A percentile compares a stretch with the other conserved stretches of the same genome.
Evolutionary conservation across 345 rosid species (phyloP).

Genomic region (Excoecaria agallocha): DNA sequence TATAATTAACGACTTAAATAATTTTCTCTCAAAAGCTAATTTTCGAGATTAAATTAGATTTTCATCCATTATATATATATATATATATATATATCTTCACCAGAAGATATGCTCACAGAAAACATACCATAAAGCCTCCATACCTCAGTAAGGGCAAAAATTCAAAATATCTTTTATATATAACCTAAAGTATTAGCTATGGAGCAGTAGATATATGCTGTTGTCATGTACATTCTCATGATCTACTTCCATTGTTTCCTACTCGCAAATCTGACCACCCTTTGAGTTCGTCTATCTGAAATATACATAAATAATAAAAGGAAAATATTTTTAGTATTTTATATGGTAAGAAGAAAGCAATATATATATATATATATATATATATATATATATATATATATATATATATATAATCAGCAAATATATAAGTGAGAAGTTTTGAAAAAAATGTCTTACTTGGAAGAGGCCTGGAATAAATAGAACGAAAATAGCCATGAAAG

Average conservation of each 20-base stretch:
- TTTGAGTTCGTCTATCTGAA: conserved; percentile 36
- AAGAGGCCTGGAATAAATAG: conserved; percentile 36
- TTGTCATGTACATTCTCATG: neutral
- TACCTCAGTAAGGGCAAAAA: too few relatives aligned
- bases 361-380: neutral
- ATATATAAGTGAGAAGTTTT: neutral
- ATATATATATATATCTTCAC: too few relatives aligned
- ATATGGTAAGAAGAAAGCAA: neutral
- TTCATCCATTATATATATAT: too few relatives aligned
- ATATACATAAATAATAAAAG: neutral
- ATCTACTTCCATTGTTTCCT: conserved; percentile 32
- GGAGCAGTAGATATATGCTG: too few relatives aligned
- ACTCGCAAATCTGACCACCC: conserved; percentile 35
- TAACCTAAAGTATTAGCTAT: neutral
- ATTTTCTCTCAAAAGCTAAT: too few relatives aligned
- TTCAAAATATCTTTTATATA: too few relatives aligned
- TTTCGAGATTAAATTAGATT: too few relatives aligned
- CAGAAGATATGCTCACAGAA: neutral
- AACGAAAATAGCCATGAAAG: conserved; percentile 50
- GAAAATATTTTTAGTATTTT: neutral
- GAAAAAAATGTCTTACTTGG: conserved; percentile 32
- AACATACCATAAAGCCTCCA: too few relatives aligned
- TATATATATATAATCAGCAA: too few relatives aligned
- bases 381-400: neutral
- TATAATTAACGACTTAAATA: too few relatives aligned